Conservation (phyloP, 208 protist genomes). For the Wallacemonas rigidus region DNA sequence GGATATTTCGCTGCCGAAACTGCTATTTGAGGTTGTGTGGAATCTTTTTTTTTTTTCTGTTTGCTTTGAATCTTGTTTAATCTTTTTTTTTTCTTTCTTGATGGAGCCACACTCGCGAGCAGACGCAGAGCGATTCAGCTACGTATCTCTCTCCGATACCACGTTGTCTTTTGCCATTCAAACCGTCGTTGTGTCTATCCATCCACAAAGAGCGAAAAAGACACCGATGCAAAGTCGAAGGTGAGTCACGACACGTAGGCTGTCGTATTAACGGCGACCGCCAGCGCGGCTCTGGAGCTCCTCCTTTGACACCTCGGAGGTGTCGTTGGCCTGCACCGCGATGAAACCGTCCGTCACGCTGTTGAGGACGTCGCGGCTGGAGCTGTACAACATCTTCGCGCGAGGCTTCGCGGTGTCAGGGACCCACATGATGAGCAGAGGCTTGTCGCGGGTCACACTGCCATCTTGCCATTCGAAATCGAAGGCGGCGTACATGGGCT, state of each 20-base stretch:
- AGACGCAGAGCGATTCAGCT: no score
- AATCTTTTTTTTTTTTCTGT: conserved; percentile 20
- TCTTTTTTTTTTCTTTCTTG: conserved; percentile 18
- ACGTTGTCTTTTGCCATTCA: no score
- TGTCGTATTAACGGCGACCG: conserved; percentile 13
- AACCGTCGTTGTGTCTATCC: no score
- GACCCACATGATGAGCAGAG: conserved; percentile 91
- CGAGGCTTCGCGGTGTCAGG: conserved; percentile 76
- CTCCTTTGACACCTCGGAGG: conserved; percentile 53
- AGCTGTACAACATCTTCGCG: conserved; percentile 89
- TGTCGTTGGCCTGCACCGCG: conserved; percentile 86
- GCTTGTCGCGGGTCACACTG: conserved; percentile 76
- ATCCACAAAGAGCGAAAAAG: not conserved
- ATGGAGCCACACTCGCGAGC: no score
- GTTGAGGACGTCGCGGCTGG: conserved; percentile 78
- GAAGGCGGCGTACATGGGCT: conserved; percentile 91
- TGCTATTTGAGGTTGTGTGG: not conserved
- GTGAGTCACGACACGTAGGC: not conserved
- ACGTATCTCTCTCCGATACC: no score
- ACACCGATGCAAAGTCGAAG: no score
- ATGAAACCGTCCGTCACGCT: conserved; percentile 79
- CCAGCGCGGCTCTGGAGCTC: conserved; percentile 56
- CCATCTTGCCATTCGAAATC: conserved; percentile 89
- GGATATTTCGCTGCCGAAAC: not conserved
- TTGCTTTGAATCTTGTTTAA: conserved; percentile 5